Evolutionary conservation across 768 basidiomycete species (phyloP).

Genomic region (Dioszegia crocea): DNA sequence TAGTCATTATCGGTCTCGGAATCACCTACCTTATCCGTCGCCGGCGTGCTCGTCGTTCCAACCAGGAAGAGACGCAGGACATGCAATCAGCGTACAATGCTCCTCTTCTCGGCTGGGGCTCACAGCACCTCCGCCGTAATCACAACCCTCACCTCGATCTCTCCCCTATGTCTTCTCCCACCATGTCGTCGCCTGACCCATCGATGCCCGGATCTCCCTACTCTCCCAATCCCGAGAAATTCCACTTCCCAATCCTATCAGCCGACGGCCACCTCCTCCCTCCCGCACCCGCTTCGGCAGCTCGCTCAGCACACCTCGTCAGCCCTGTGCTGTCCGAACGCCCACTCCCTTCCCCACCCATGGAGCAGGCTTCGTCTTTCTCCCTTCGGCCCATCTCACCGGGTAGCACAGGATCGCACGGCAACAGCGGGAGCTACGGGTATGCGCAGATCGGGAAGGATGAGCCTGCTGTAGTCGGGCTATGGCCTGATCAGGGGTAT

Average conservation of each 20-base stretch:
- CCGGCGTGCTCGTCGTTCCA: not conserved
- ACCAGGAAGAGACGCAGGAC: not conserved
- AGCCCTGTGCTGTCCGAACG: conserved; percentile 2
- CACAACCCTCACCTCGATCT: not conserved
- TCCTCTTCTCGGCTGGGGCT: not conserved
- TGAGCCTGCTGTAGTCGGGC: not conserved
- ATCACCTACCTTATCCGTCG: conserved; percentile 7
- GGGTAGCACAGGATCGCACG: not conserved
- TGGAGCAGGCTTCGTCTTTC: not conserved
- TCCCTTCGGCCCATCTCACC: not conserved
- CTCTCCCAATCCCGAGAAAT: conserved; percentile 28
- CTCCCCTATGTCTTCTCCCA: conserved; percentile 9
- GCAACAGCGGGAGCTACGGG: not conserved
- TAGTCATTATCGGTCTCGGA: conserved; percentile 7
- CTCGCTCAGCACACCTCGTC: conserved; percentile 11
- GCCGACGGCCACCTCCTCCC: conserved; percentile 41
- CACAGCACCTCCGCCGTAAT: not conserved
- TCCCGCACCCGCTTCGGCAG: conserved; percentile 29
- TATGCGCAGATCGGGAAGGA: not conserved
- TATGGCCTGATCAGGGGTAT: not conserved
- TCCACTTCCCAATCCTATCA: conserved; percentile 41
- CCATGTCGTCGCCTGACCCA: conserved; percentile 9
- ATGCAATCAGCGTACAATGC: not conserved
- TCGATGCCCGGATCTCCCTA: conserved; percentile 22
- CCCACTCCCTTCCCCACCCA: conserved; percentile 25